Evolutionary conservation across 352 stramenopile species (phyloP), one percentile per base, ranked within the genome.

Genomic region (Nothophytophthora sp.): DNA sequence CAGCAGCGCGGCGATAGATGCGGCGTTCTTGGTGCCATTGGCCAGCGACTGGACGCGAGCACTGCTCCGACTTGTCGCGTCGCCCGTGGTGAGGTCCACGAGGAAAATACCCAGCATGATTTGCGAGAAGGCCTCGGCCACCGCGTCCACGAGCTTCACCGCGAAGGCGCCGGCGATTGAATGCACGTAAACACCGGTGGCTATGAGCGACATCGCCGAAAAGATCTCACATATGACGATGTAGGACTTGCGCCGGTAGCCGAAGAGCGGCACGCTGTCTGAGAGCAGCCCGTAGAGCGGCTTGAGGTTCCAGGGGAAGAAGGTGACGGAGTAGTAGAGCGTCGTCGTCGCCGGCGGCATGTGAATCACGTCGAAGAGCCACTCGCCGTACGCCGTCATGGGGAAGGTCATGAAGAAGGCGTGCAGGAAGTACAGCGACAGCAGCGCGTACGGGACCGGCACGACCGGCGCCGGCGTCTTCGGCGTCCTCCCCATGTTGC

Each of bases 261-360:
- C 78, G 5, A 67, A 75, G 56, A 93, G 69, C 24, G 82, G 80
- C 20, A 88, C 69, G 42, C 76, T 78, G 71, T 93, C 82, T 23
- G 80, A 90, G 33, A 93, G 59, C 23, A 90, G 64, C 0, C 79
- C 82, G 53, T 93, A 93, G 46, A 93, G 70, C 29, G 80, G 82
- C 67, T 93, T 93, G 65, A 91, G 63, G 67, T 93, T 90, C 82
- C 82, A 93, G 8, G 82, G 82, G 57, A 93, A 86, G 67, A 93
- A 93, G 22, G 76, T 63, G 58, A 89, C 63, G 20, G 82, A 86
- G 67, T 90, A 90, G 67, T 91, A 93, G 67, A 93, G 68, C 27
- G 72, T 70, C 1, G 82, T 91, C 12, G 76, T 91, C 25, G 82
- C 78, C 24, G 82, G 82, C 25, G 78, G 63, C 80, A 93, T 93